Conservation (phyloP, 78 protist genomes). For the Polysphondylium violaceum region DNA sequence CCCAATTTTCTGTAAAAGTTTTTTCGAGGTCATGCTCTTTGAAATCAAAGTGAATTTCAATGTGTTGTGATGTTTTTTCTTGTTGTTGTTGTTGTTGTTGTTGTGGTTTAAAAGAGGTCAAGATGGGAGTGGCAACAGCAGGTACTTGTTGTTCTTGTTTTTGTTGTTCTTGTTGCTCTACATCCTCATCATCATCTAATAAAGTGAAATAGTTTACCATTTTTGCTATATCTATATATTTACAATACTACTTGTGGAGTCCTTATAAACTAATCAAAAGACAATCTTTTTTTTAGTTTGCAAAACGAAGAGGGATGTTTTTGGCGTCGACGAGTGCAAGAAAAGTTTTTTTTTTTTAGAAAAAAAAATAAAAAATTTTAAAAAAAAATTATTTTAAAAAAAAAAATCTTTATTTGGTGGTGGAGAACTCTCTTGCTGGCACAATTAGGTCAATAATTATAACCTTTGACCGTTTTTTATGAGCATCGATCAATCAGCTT, state of each 20-base stretch:
- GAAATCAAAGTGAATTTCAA: constrained; percentile 33
- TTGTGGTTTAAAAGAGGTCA: too few relatives aligned
- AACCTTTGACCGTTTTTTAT: too few relatives aligned
- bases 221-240: background rate
- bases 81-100: background rate
- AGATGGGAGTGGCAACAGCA: too few relatives aligned
- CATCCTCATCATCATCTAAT: constrained; percentile 53
- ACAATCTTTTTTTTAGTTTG: background rate
- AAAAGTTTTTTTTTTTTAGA: background rate
- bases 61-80: constrained; percentile 26
- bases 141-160: background rate
- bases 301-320: background rate
- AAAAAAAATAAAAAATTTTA: background rate
- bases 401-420: too few relatives aligned
- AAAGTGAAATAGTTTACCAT: constrained; percentile 62
- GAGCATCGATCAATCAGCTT: too few relatives aligned
- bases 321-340: background rate
- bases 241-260: background rate
- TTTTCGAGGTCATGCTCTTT: background rate
- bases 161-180: constrained; percentile 4
- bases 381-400: background rate
- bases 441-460: too few relatives aligned
- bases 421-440: too few relatives aligned
- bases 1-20: constrained; percentile 39
- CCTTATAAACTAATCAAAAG: background rate